Percentiles rank a stretch among this genome's conserved stretches.
These are phyloP conservation scores for Pichia manshurica DNA, from an alignment of 805 yeast genomes.

Conservation along the genomic window DNA sequence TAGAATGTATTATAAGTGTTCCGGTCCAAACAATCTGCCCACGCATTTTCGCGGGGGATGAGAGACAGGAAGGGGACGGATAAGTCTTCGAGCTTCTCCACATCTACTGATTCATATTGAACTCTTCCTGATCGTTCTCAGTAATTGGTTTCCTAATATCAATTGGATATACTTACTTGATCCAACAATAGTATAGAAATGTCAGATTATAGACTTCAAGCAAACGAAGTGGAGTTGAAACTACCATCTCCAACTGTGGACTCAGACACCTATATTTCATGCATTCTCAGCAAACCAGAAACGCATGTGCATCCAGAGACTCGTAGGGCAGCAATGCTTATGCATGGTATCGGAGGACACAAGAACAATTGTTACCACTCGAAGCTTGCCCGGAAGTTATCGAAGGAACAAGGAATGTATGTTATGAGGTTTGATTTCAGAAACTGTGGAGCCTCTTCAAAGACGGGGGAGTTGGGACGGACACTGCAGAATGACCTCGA, in stretches of 20 bases:
- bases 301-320: slow-evolving; percentile 14
- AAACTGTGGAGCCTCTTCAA: slow-evolving; percentile 68
- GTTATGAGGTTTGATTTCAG: slow-evolving; percentile 80
- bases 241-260: slow-evolving; percentile 14
- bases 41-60: too few species aligned
- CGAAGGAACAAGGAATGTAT: slow-evolving; percentile 53
- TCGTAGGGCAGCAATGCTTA: slow-evolving; percentile 41
- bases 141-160: too few species aligned
- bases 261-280: slow-evolving; percentile 13
- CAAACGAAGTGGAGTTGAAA: slow-evolving; percentile 12
- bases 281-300: slow-evolving; percentile 21
- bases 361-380: slow-evolving; percentile 72
- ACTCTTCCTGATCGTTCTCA: too few species aligned
- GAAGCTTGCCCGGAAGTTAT: slow-evolving; percentile 52
- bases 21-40: background rate
- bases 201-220: slow-evolving; percentile 12
- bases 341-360: slow-evolving; percentile 89
- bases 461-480: slow-evolving; percentile 52
- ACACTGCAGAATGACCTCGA: slow-evolving; percentile 56
- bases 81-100: too few species aligned
- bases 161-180: too few species aligned
- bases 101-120: too few species aligned
- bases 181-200: too few species aligned
- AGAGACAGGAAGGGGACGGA: too few species aligned
- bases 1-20: too few species aligned